A percentile compares a stretch with the other conserved stretches of the same genome.
Conservation (phyloP, 2,329 filamentous ascomycete species). For the Penicillium sp. region DNA sequence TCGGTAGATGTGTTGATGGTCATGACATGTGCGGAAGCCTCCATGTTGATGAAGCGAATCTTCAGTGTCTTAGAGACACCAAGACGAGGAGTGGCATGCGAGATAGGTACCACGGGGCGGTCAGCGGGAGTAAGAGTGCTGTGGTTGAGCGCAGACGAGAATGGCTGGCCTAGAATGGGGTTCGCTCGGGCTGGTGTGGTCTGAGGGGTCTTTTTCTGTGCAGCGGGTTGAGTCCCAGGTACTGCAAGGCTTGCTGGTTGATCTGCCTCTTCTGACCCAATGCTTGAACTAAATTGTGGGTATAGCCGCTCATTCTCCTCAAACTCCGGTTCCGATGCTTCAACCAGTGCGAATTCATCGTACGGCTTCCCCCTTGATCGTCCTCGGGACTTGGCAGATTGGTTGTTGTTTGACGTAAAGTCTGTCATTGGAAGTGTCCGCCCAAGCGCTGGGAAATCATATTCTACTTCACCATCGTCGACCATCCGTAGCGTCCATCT, state of each 20-base stretch:
- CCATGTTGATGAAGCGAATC: slow-evolving; percentile 59
- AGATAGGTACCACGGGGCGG: slow-evolving; percentile 42
- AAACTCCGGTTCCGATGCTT: slow-evolving; percentile 55
- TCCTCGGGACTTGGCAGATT: slow-evolving; percentile 52
- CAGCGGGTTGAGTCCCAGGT: slow-evolving; percentile 19
- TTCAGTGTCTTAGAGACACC: slow-evolving; percentile 58
- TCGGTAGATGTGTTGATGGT: slow-evolving; percentile 60
- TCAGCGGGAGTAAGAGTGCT: slow-evolving; percentile 47
- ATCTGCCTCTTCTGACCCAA: slow-evolving; percentile 31
- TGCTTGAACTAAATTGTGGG: slow-evolving; percentile 47
- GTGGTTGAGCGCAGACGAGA: slow-evolving; percentile 47
- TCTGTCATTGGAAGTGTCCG: slow-evolving; percentile 58
- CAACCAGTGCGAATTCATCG: slow-evolving; percentile 64
- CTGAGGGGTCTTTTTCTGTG: slow-evolving; percentile 22
- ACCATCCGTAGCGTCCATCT: slow-evolving; percentile 66
- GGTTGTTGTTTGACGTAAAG: slow-evolving; percentile 66
- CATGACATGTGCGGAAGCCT: slow-evolving; percentile 54
- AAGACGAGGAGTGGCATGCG: slow-evolving; percentile 53
- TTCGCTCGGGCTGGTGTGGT: slow-evolving; percentile 30
- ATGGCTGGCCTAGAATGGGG: slow-evolving; percentile 46
- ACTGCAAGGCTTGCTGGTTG: slow-evolving; percentile 23
- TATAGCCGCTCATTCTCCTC: slow-evolving; percentile 58
- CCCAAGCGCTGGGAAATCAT: slow-evolving; percentile 61
- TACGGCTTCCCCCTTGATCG: slow-evolving; percentile 62
- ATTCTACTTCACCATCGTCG: slow-evolving; percentile 65